phyloP scores from a whole-genome alignment of 257 asterid genomes.

The Buddleja alternifolia region DNA sequence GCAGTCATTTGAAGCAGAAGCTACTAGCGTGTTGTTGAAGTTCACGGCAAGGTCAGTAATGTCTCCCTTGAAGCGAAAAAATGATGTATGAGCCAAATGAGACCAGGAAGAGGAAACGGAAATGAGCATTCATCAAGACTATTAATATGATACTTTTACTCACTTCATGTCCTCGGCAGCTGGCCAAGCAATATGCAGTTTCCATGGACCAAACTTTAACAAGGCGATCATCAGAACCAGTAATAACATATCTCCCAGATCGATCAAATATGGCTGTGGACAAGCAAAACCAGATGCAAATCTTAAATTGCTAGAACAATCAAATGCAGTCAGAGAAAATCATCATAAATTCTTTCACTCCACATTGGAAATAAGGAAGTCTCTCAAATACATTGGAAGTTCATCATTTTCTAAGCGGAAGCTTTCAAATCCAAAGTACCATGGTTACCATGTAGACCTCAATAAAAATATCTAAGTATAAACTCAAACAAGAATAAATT shows the following conservation, averaged over 20 bases:
- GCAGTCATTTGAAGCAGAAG: slow-evolving; percentile 96
- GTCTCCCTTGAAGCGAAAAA: slow-evolving; percentile 72
- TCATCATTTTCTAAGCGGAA: slow-evolving; percentile 3
- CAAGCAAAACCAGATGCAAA: slow-evolving; percentile 20
- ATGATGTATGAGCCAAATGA: slow-evolving; percentile 30
- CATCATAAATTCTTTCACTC: not conserved
- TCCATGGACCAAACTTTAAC: slow-evolving; percentile 99
- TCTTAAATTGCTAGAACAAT: slow-evolving; percentile 17
- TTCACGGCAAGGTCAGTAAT: slow-evolving; percentile 97
- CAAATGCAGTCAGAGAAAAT: not conserved
- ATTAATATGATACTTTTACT: slow-evolving; percentile 36
- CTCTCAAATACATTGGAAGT: slow-evolving; percentile 13
- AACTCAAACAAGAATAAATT: not conserved
- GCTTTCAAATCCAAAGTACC: slow-evolving; percentile 9
- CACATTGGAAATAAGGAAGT: not conserved
- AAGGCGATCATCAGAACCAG: slow-evolving; percentile 98
- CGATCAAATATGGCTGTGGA: slow-evolving; percentile 88
- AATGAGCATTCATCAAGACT: slow-evolving; percentile 20
- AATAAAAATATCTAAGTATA: slow-evolving; percentile 15
- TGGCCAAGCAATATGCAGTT: slow-evolving; percentile 94
- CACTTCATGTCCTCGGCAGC: slow-evolving; percentile 99
- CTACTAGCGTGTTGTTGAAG: slow-evolving; percentile 84
- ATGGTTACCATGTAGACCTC: slow-evolving; percentile 1
- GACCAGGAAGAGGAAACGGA: slow-evolving; percentile 28
- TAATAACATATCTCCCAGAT: slow-evolving; percentile 90